Percentiles rank a stretch among this genome's conserved stretches.
Conservation (phyloP, 176 grass and related monocot species). For the Paspalum vaginatum region DNA sequence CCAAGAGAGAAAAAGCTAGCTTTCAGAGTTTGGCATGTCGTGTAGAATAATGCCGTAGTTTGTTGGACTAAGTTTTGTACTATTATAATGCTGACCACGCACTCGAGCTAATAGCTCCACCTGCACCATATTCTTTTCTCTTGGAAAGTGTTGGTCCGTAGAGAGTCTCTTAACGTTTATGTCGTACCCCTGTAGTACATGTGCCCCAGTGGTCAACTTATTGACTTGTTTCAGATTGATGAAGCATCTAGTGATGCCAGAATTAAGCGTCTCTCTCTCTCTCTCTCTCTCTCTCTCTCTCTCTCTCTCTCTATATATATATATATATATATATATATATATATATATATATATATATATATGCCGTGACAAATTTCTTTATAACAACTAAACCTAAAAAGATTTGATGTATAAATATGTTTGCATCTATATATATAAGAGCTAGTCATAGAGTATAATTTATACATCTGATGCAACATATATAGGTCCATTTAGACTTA, state of each 20-base stretch:
- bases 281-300: too few relatives aligned
- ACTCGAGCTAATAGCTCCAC: constrained; percentile 12
- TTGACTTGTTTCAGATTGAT: background rate
- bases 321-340: too few relatives aligned
- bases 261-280: background rate
- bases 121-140: constrained; percentile 12
- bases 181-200: background rate
- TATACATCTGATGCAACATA: too few relatives aligned
- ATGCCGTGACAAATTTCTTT: background rate
- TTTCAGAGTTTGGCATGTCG: constrained; percentile 18
- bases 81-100: constrained; percentile 8
- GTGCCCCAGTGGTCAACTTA: background rate
- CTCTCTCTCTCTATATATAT: too few relatives aligned
- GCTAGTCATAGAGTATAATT: too few relatives aligned
- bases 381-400: background rate
- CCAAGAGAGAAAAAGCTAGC: background rate
- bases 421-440: too few relatives aligned
- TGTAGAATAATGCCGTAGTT: constrained; percentile 17
- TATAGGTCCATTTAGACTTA: too few relatives aligned
- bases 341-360: too few relatives aligned
- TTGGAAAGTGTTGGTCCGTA: background rate
- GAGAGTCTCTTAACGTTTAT: too few relatives aligned
- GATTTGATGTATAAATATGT: too few relatives aligned
- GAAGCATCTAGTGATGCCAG: background rate
- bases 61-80: constrained; percentile 1